A percentile compares a stretch with the other conserved stretches of the same genome.
Conservation (phyloP, 352 stramenopile species). For the Phytophthora pluvialis region DNA sequence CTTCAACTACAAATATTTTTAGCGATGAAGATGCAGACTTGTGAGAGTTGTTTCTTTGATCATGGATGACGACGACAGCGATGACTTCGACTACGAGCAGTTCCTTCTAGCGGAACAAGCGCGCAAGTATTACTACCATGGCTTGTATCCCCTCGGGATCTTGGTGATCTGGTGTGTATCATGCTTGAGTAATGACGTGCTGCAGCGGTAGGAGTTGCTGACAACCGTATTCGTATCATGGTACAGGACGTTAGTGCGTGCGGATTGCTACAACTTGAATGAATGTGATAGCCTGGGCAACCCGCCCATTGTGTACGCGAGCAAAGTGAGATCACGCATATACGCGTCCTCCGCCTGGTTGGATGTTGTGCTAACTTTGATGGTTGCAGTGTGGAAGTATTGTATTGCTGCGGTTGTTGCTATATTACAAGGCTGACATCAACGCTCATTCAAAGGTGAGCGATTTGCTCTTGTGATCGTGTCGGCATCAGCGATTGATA, state of each 20-base stretch:
- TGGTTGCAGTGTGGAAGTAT: constrained; percentile 49
- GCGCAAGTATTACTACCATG: constrained; percentile 49
- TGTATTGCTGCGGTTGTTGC: constrained; percentile 53
- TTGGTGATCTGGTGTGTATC: constrained; percentile 54
- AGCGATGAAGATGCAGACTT: not conserved
- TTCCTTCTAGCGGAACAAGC: constrained; percentile 69
- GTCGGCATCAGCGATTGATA: not conserved
- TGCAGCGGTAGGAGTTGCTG: not conserved
- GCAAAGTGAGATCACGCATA: constrained; percentile 42
- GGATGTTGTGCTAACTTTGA: not conserved
- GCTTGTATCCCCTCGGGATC: constrained; percentile 43
- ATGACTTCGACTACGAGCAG: constrained; percentile 43
- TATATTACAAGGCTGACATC: constrained; percentile 66
- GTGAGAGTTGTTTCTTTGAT: not conserved
- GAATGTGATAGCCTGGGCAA: constrained; percentile 54
- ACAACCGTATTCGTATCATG: not conserved
- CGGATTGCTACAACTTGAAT: constrained; percentile 60
- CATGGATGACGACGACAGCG: constrained; percentile 15
- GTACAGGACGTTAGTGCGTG: constrained; percentile 52
- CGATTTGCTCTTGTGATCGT: not conserved
- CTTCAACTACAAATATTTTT: constrained; percentile 8
- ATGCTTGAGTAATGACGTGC: not conserved
- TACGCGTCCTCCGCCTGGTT: not conserved
- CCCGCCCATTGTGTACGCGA: constrained; percentile 66
- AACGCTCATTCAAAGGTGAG: constrained; percentile 55